A percentile compares a stretch with the other conserved stretches of the same genome.
Conservation (phyloP, 805 yeast species). For the Teunomyces tritomae region DNA sequence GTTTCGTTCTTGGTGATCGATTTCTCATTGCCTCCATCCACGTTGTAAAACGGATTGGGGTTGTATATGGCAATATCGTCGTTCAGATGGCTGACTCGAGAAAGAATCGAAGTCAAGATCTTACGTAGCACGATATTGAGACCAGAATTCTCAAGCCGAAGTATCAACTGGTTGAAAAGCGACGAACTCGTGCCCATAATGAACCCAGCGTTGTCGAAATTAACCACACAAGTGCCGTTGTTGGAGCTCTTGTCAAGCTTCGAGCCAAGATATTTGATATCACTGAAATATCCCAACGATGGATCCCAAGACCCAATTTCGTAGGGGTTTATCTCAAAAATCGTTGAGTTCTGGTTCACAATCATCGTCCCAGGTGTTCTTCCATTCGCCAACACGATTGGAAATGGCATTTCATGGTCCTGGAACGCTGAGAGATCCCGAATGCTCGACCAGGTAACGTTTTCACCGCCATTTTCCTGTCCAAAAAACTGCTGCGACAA, state of each 20-base stretch:
- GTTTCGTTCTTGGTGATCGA: constrained; percentile 26
- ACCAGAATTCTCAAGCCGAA: constrained; percentile 40
- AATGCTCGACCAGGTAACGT: constrained; percentile 25
- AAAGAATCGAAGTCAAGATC: constrained; percentile 24
- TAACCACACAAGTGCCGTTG: constrained; percentile 22
- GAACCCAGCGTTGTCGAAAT: constrained; percentile 39
- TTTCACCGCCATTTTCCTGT: constrained; percentile 23
- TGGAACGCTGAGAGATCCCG: constrained; percentile 21
- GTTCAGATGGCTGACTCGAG: constrained; percentile 20
- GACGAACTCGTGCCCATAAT: constrained; percentile 41
- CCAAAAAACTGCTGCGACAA: constrained; percentile 35
- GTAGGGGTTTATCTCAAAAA: constrained; percentile 37
- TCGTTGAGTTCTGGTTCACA: constrained; percentile 65
- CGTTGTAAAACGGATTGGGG: constrained; percentile 39
- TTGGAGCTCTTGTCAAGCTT: constrained; percentile 18
- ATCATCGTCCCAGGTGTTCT: constrained; percentile 60
- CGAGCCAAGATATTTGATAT: constrained; percentile 31
- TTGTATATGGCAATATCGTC: constrained; percentile 39
- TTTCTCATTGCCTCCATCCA: constrained; percentile 14
- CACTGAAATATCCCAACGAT: constrained; percentile 27
- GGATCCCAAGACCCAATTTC: constrained; percentile 47
- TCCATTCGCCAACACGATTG: constrained; percentile 49
- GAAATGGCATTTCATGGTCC: constrained; percentile 37
- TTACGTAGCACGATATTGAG: constrained; percentile 24
- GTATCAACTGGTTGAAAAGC: constrained; percentile 33